Evolutionary conservation across 2,329 filamentous ascomycete species (phyloP).

Genomic region (Ophiostoma ips): DNA sequence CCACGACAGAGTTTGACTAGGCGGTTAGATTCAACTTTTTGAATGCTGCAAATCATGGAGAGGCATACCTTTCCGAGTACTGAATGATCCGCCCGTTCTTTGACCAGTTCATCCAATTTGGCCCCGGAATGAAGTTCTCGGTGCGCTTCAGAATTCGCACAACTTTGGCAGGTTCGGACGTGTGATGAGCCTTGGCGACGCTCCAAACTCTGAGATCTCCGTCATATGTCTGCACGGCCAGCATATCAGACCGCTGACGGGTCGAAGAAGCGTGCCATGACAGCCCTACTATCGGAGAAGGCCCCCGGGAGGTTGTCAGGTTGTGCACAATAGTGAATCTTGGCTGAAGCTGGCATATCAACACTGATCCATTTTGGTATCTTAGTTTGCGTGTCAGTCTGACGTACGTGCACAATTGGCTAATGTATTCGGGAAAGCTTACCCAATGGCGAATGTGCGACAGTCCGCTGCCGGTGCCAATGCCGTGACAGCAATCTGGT

Average conservation of each 20-base stretch:
- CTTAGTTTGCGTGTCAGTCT: constrained; percentile 29
- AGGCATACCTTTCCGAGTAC: constrained; percentile 49
- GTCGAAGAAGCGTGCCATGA: constrained; percentile 95
- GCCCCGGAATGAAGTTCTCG: constrained; percentile 57
- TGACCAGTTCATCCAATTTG: constrained; percentile 97
- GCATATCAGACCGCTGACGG: constrained; percentile 94
- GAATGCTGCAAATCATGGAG: background rate
- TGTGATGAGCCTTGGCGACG: constrained; percentile 64
- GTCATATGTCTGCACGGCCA: constrained; percentile 82
- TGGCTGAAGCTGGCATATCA: constrained; percentile 80
- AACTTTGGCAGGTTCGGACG: constrained; percentile 67
- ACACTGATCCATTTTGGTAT: constrained; percentile 86
- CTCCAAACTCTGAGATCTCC: constrained; percentile 95
- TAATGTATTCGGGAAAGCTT: constrained; percentile 15
- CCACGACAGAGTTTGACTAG: constrained; percentile 76
- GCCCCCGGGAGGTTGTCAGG: constrained; percentile 66
- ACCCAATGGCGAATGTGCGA: constrained; percentile 93
- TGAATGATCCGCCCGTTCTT: constrained; percentile 96
- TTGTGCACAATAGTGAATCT: constrained; percentile 91
- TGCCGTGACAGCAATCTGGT: constrained; percentile 87
- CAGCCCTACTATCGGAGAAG: constrained; percentile 75
- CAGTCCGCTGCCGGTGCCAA: constrained; percentile 81
- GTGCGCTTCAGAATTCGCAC: constrained; percentile 74
- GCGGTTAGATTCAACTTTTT: constrained; percentile 4
- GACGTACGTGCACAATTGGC: background rate